These are phyloP conservation scores for Warburgia ugandensis DNA, from an alignment of 164 flowering plant genomes.

Conservation along the genomic window DNA sequence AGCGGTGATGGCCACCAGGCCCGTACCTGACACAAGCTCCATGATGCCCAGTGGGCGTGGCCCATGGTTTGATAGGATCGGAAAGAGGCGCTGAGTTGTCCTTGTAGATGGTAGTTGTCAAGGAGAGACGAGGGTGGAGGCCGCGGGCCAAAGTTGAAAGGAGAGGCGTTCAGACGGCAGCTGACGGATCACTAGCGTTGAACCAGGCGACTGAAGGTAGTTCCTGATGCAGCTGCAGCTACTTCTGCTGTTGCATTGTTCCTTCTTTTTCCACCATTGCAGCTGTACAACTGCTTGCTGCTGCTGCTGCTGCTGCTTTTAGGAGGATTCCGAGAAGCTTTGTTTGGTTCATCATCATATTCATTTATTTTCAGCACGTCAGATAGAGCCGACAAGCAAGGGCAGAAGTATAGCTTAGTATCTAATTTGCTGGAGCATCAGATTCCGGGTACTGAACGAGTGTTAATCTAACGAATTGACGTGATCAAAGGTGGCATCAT, in stretches of 20 bases:
- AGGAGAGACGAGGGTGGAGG: conserved; percentile 68
- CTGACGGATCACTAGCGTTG: conserved; percentile 48
- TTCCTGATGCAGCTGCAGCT: no score
- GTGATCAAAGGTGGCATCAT: no score
- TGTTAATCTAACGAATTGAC: no score
- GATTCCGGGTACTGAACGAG: no score
- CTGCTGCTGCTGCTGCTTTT: no score
- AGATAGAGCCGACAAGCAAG: no score
- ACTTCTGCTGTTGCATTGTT: conserved; percentile 6
- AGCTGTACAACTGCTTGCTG: no score
- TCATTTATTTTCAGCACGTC: no score
- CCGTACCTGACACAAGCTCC: conserved; percentile 95
- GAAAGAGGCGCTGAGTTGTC: conserved; percentile 21
- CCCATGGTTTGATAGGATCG: conserved; percentile 10
- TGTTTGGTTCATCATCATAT: no score
- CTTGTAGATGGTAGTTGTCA: conserved; percentile 28
- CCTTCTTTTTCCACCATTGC: background rate
- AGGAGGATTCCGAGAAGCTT: no score
- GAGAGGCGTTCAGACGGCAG: conserved; percentile 79
- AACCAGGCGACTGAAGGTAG: conserved; percentile 37
- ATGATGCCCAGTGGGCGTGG: conserved; percentile 43
- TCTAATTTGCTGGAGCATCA: no score
- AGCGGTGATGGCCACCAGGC: conserved; percentile 80
- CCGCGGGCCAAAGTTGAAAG: conserved; percentile 97
- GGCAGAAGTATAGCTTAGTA: no score